Base-by-base conservation (phyloP, 352 stramenopile species). In the Phytophthora cactorum region DNA sequence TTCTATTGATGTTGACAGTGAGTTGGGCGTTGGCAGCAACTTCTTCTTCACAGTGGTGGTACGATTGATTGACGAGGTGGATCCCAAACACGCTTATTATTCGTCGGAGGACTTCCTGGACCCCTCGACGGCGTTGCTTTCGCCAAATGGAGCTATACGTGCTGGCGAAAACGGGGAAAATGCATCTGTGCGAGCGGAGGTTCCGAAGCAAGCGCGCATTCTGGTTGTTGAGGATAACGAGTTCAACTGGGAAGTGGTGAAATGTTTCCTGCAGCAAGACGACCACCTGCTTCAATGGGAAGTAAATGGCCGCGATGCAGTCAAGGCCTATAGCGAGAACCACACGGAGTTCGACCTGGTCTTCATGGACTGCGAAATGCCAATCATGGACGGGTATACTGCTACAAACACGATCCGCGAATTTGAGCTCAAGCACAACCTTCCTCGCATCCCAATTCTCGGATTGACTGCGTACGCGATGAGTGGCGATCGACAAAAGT, bases 1-100 rank as follows among this genome's bases (percentile, higher is more conserved):
- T 2, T 72, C 81, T 11, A 94, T 96, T 44, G 85, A 90, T 57
- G 84, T 96, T 25, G 86, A 95, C 32, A 92, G 79, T 55, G 74
- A 91, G 43, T 63, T 92, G 4, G 77, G 71, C 3, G 72, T 88
- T 27, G 88, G 88, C 4, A 88, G 75, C 43, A 87, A 88, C 47
- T 96, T 96, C 46, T 92, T 86, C 59, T 95, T 93, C 49, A 90
- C 82, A 0, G 81, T 94, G 1, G 55, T 89, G 12, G 84, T 92
- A 17, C 65, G 80, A 36, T 60, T 91, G 22, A 59, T 88, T 39
- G 76, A 88, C 52, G 79, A 86, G 8, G 52, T 74, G 7, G 74
- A 77, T 15, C 59, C 72, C 6, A 72, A 81, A 27, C 72, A 70
- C 25, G 68, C 72, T 1, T 67, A 79, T 28, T 86, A 83, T 32